Evolutionary conservation across 345 rosid species (phyloP), one percentile per base, ranked within the genome.

Genomic region (Rhodomyrtus tomentosa): DNA sequence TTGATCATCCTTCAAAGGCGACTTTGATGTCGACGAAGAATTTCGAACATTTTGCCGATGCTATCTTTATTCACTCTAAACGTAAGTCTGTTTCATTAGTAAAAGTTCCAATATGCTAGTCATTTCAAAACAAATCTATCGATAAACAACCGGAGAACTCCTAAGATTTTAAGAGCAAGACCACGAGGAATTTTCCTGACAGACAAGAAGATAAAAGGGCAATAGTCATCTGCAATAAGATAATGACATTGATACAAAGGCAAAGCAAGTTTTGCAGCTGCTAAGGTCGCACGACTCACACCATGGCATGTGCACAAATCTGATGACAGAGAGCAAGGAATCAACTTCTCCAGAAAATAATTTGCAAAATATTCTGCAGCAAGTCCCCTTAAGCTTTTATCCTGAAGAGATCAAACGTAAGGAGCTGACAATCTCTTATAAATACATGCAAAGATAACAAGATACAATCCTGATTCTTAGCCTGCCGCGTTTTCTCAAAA

Each of bases 251-350:
- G 92, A 90, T 92, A 92, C 74, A 96, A 86, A 85, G 96, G 95
- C 89, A 94, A 88, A 85, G 91, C 92, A 89, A 96, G 89, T 90
- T 96, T 98, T 58, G 93, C 99, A 80, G 88, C 89, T 84, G 99
- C 95, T 84, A 95, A 91, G 85, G 98, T 96, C 59, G 97, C 95
- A n/a, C n/a, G n/a, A n/a, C n/a, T n/a, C n/a, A n/a, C n/a, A 91
- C 99, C 99, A 91, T 96, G 99, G 73, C 98, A 98, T 83, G 87
- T 89, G 91, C 97, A 93, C 88, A 96, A 88, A 91, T 96, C 99
- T 81, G 98, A 89, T 62, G 98, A 96, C 55, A 96, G 96, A 84
- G 99, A 95, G 62, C 81, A 91, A 55, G 98, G 98, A 91, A 90
- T 89, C 85, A 97, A 88, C 85, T 93, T 94, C 85, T 91, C 95